Evolutionary conservation across 768 basidiomycete species (phyloP), one percentile per base, ranked within the genome.

Genomic region (Leccinum boreale): DNA sequence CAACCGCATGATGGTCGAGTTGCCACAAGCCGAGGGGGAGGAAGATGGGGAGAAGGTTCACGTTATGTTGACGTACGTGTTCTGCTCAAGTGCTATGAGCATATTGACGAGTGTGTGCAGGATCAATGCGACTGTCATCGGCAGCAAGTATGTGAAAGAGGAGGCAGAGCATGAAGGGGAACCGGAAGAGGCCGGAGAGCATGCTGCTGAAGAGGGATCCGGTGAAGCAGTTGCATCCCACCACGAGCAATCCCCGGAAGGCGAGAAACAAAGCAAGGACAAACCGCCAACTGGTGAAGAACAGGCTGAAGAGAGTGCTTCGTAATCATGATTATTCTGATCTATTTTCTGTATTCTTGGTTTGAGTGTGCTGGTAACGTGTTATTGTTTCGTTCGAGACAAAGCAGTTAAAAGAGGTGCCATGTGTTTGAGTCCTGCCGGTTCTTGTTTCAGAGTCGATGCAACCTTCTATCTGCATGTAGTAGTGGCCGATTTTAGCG

Each of bases 91-190:
- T 15, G 21, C 28, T 44, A 17, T 48, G 26, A 2, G 51, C 15
- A 35, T 29, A 29, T 42, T 12, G 33, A 55, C 58, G 58, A 5
- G 35, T 45, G 2, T 9, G 17, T 42, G n/a, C 58, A 91, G 89
- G 14, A 81, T 92, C 63, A 92, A 90, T 68, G 90, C 89, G 28
- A 86, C 85, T 33, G 89, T 91, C 29, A 67, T 86, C 44, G 87
- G 86, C 1, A 89, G 87, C 70, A 89, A 89, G 71, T 76, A 77
- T 47, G 77, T 78, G 3, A 77, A 74, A 58, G 76, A 75, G 21
- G 75, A 61, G 2, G 74, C 70, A 28, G 77, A 74, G 47, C 73
- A 63, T 5, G 69, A 73, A 21, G 70, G 59, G 15, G 75, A 72
- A 45, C 69, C 72, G n/a, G 69, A 70, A 17, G 57, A 50, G 4